Evolutionary conservation across 2,329 filamentous ascomycete species (phyloP).

Genomic region (Fonsecaea erecta): DNA sequence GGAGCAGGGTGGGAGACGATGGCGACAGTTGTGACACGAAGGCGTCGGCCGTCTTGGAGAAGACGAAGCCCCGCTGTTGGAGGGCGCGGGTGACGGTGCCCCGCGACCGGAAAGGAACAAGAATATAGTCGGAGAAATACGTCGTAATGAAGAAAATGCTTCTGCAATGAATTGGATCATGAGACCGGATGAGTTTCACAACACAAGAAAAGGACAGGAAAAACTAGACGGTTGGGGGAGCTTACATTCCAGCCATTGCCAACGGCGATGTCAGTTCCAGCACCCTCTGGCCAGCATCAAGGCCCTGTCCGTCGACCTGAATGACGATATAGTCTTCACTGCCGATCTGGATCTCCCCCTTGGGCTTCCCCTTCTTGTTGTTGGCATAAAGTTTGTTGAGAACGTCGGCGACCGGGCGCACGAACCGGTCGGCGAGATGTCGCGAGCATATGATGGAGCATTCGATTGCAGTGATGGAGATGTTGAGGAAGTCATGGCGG

Average conservation of each 20-base stretch:
- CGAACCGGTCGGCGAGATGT: slow-evolving; percentile 73
- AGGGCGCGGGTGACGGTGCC: slow-evolving; percentile 76
- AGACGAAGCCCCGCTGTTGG: slow-evolving; percentile 79
- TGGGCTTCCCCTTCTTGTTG: slow-evolving; percentile 44
- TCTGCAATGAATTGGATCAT: slow-evolving; percentile 43
- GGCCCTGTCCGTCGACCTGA: slow-evolving; percentile 84
- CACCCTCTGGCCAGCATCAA: slow-evolving; percentile 89
- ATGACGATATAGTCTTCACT: slow-evolving; percentile 85
- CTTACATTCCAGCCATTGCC: slow-evolving; percentile 82
- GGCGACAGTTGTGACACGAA: slow-evolving; percentile 63
- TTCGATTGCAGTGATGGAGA: slow-evolving; percentile 89
- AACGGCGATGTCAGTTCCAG: slow-evolving; percentile 89
- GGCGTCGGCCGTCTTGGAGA: slow-evolving; percentile 71
- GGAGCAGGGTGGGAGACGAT: slow-evolving; percentile 35
- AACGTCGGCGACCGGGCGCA: slow-evolving; percentile 69
- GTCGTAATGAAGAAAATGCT: slow-evolving; percentile 99
- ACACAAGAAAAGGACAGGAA: too few species aligned
- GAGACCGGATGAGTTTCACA: slow-evolving; percentile 27
- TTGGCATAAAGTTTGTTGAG: slow-evolving; percentile 54
- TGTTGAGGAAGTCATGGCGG: slow-evolving; percentile 83
- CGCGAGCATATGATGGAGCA: slow-evolving; percentile 89
- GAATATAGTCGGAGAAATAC: slow-evolving; percentile 96
- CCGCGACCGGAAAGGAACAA: slow-evolving; percentile 78
- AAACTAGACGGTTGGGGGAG: slow-evolving; percentile 1
- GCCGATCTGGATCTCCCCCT: slow-evolving; percentile 71